phyloP scores from a whole-genome alignment of 768 basidiomycete genomes.

The Termitomyces sp. region DNA sequence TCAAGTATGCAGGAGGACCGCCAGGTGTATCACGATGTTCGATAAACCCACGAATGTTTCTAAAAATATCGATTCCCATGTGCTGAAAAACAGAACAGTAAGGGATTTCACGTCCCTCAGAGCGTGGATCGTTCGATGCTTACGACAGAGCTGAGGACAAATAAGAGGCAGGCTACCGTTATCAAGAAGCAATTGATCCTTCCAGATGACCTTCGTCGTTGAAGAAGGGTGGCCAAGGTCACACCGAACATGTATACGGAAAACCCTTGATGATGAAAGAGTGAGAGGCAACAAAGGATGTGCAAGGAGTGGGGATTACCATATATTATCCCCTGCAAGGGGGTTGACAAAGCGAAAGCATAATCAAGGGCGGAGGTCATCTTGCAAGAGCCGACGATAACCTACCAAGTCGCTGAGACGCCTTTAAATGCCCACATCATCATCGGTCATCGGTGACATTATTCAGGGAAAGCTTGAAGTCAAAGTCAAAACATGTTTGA shows the following conservation, averaged over 20 bases:
- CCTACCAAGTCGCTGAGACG: background rate
- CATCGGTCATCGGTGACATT: background rate
- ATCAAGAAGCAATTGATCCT: background rate
- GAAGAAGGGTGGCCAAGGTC: background rate
- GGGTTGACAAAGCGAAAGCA: background rate
- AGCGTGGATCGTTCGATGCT: background rate
- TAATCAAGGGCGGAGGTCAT: background rate
- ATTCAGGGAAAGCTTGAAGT: too few species aligned
- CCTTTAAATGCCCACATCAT: background rate
- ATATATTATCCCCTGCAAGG: background rate
- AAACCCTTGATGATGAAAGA: background rate
- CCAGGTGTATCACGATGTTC: background rate
- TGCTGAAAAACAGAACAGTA: background rate
- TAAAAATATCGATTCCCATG: conserved; percentile 1
- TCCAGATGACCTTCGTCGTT: background rate
- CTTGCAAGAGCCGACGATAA: background rate
- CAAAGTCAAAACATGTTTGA: too few species aligned
- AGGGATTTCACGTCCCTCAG: too few species aligned
- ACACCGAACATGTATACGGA: background rate
- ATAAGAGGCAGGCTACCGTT: background rate
- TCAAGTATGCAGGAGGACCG: background rate
- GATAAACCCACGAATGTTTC: background rate
- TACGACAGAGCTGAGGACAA: background rate
- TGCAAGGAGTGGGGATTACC: background rate
- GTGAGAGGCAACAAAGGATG: background rate